phyloP scores from a whole-genome alignment of 2,329 filamentous ascomycete species.

The Fusarium scirpi region DNA sequence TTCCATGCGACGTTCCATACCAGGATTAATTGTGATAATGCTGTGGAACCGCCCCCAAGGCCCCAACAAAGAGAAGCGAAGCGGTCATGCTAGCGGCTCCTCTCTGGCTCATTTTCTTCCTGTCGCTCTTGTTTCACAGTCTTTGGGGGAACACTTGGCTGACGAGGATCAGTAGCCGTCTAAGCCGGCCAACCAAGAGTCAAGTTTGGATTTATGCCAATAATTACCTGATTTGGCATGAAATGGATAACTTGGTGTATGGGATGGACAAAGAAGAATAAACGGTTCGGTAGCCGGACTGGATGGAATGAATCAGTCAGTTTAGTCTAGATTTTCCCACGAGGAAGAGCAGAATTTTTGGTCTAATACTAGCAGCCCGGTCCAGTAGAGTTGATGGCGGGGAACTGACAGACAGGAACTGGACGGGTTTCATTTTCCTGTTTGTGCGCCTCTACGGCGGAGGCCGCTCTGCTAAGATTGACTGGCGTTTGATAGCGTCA shows the following conservation, averaged over 20 bases:
- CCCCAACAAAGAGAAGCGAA: constrained; percentile 22
- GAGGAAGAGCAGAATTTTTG: not conserved
- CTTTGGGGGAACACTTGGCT: constrained; percentile 16
- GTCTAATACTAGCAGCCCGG: not conserved
- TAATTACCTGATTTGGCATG: constrained; percentile 25
- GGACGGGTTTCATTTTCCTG: constrained; percentile 21
- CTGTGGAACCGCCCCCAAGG: constrained; percentile 25
- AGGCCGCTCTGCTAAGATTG: constrained; percentile 7
- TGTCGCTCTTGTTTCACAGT: constrained; percentile 22
- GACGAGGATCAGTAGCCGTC: constrained; percentile 31
- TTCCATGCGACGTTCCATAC: constrained; percentile 46
- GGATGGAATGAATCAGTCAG: constrained; percentile 40
- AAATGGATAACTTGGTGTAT: not conserved
- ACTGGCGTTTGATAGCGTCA: constrained; percentile 15
- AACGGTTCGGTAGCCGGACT: constrained; percentile 28
- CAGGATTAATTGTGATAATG: constrained; percentile 15
- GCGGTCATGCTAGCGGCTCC: not conserved
- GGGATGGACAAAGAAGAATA: constrained; percentile 25
- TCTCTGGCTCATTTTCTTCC: not conserved
- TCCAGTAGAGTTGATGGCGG: not conserved
- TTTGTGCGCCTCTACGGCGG: constrained; percentile 10
- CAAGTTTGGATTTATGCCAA: not conserved
- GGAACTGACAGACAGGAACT: not conserved
- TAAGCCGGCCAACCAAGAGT: constrained; percentile 19
- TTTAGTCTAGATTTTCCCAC: not conserved